Base-by-base conservation (phyloP, 257 asterid species). In the Nicotiana benthamiana region DNA sequence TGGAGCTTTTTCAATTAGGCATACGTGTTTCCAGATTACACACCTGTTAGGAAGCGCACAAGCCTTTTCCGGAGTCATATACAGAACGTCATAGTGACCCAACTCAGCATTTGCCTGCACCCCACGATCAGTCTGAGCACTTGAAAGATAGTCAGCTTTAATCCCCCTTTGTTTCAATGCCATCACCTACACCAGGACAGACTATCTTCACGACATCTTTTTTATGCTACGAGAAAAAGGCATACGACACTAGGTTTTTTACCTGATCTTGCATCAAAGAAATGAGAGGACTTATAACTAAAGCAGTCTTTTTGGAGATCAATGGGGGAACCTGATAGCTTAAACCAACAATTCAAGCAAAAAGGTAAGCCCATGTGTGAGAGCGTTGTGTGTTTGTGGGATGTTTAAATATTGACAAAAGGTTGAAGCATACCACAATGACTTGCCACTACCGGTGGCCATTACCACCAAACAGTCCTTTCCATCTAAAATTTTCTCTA, bases 191-290 rank as follows among this genome's bases (percentile, higher is more conserved):
- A 24, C 34, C 75, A 75, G 32, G 28, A 48, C 60, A 80, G 20
- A 43, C 30, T 82, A 74, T 59, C 7, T 46, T 72, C 40, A 82
- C 79, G 34, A 62, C 34, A 22, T 22, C 4, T 60, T 34, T 28
- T 66, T 43, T 24, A 16, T 51, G 24, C 60, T 46, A 28, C 20
- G 40, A 61, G 46, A 9, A 28, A 43, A 62, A 26, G 65, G 18
- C 9, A 57, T 36, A 26, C 3, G 5, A 4, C 18, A 51, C 17
- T 8, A 79, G 83, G 62, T 20, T 53, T 70, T 68, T 28, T 59
- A 92, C 99, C 97, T 95, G 98, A 82, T 95, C 99, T 88, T 91
- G 99, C 99, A 95, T 95, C 84, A 95, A 80, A 83, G 99, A 95
- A 83, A 95, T 88, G 46, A 95, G 97, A 65, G 99, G 98, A 82